Evolutionary conservation across 768 basidiomycete species (phyloP).

Genomic region (Lactarius sp.): DNA sequence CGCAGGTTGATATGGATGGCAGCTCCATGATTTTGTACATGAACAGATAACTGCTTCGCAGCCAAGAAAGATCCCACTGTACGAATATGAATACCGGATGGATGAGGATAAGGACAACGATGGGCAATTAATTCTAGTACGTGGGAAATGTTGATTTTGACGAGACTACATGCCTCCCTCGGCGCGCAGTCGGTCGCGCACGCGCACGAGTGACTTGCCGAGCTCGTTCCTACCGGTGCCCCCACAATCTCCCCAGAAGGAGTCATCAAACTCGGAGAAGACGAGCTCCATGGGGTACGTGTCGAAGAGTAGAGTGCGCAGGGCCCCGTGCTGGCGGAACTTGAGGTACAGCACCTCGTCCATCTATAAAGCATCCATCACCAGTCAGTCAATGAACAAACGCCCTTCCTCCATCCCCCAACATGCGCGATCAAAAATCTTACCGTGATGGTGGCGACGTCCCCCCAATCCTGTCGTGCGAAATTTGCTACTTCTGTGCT

Average conservation of each 20-base stretch:
- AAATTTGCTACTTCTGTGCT: constrained; percentile 31
- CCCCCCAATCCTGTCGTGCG: constrained; percentile 53
- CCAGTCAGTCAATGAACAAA: neutral
- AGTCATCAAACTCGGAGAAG: constrained; percentile 50
- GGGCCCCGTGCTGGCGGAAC: constrained; percentile 61
- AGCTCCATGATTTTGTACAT: no score
- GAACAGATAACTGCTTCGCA: no score
- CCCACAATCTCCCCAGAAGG: constrained; percentile 61
- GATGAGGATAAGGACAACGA: no score
- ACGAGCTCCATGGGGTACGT: constrained; percentile 46
- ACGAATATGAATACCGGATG: no score
- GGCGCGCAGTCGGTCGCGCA: constrained; percentile 44
- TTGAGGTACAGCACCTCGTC: constrained; percentile 63
- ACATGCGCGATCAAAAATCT: constrained; percentile 28
- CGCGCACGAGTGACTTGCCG: constrained; percentile 52
- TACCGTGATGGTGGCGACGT: constrained; percentile 47
- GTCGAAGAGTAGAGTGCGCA: constrained; percentile 50
- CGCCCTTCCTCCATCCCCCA: no score
- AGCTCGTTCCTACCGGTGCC: constrained; percentile 57
- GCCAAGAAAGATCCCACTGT: no score
- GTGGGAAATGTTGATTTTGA: no score
- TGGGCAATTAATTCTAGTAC: no score
- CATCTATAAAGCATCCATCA: constrained; percentile 41
- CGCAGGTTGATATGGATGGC: no score
- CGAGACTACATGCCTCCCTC: constrained; percentile 24